These are phyloP conservation scores for Aspergillus cejpii DNA, from an alignment of 2,329 filamentous ascomycete genomes.

Conservation along the genomic window DNA sequence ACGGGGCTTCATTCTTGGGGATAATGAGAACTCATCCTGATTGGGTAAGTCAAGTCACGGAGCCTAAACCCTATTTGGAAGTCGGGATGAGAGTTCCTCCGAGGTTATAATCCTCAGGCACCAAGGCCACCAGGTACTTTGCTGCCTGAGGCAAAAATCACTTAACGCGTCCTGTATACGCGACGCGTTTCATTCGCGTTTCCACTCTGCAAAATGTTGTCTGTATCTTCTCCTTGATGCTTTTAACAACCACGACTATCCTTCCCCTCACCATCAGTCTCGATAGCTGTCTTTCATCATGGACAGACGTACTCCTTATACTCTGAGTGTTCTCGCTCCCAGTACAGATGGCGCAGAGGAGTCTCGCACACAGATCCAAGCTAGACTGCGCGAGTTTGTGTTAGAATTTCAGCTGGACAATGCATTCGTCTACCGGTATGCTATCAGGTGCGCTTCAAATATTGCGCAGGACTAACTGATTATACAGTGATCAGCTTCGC, in stretches of 20 bases:
- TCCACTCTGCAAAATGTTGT: conserved; percentile 23
- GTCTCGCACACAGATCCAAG: conserved; percentile 64
- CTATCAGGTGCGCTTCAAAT: conserved; percentile 18
- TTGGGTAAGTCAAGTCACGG: conserved; percentile 22
- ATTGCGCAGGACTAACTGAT: conserved; percentile 4
- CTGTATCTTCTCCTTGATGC: conserved; percentile 13
- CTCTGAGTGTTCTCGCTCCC: conserved; percentile 70
- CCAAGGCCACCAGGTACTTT: background rate
- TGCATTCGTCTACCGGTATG: conserved; percentile 82
- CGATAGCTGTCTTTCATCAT: conserved; percentile 45
- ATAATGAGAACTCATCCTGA: conserved; percentile 24
- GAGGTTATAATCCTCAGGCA: too few species aligned
- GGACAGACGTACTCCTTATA: conserved; percentile 84
- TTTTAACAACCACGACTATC: conserved; percentile 10
- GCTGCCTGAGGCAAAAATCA: conserved; percentile 25
- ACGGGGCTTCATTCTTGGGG: conserved; percentile 18
- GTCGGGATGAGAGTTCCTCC: conserved; percentile 13
- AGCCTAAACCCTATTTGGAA: conserved; percentile 6
- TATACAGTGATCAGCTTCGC: conserved; percentile 75
- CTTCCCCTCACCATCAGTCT: conserved; percentile 13
- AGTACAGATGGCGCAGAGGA: conserved; percentile 61
- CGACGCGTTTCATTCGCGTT: conserved; percentile 31
- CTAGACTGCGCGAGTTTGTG: conserved; percentile 80
- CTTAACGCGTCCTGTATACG: conserved; percentile 37
- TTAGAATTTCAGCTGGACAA: conserved; percentile 92